Conservation (phyloP, 495 filamentous ascomycete genomes). For the Xylaria venustula region DNA sequence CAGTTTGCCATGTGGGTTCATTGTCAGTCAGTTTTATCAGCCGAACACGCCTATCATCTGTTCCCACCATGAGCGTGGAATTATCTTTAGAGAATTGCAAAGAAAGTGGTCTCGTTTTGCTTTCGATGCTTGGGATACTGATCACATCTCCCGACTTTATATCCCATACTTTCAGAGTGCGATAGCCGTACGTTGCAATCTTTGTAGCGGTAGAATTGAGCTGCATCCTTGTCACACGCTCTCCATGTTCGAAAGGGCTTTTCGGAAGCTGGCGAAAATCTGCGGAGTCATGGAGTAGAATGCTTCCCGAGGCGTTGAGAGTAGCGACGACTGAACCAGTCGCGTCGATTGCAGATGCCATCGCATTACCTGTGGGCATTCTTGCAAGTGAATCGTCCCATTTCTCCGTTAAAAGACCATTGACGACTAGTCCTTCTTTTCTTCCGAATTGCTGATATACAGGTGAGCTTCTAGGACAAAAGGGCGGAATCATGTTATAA, state of each 20-base stretch:
- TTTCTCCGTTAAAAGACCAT: background rate
- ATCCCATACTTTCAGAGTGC: background rate
- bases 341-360: too few relatives aligned
- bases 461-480: slow-evolving; percentile 31
- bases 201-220: background rate
- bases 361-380: background rate
- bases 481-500: slow-evolving; percentile 35
- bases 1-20: background rate
- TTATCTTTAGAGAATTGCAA: background rate
- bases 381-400: slow-evolving; percentile 10
- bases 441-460: slow-evolving; percentile 7
- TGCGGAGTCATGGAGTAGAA: too few relatives aligned
- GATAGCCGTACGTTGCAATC: slow-evolving; percentile 1
- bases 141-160: background rate
- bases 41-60: background rate
- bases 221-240: background rate
- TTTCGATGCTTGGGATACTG: background rate
- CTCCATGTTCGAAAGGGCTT: background rate
- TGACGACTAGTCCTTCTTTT: slow-evolving; percentile 2
- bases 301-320: too few relatives aligned
- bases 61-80: background rate
- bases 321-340: too few relatives aligned
- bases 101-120: background rate
- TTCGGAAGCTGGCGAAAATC: too few relatives aligned
- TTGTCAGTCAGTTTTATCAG: background rate